Percentiles rank a stretch among this genome's conserved stretches.
phyloP scores from a whole-genome alignment of 805 yeast genomes.

The Pichia scutulata region DNA sequence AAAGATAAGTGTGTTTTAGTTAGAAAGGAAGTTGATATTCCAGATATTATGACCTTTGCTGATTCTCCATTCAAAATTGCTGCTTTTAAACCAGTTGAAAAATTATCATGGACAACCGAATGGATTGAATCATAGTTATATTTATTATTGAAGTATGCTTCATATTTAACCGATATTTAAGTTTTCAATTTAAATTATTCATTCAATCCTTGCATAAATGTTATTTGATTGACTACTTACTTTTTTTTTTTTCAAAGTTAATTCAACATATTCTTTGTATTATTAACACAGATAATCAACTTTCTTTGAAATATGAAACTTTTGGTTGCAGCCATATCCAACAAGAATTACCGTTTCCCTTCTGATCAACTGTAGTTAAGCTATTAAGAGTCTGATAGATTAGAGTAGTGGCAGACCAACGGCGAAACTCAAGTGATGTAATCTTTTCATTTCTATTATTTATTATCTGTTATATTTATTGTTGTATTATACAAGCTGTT shows the following conservation, averaged over 20 bases:
- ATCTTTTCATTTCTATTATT: no score
- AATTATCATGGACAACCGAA: conserved; percentile 61
- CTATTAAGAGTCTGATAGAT: background rate
- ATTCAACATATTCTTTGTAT: no score
- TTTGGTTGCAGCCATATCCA: no score
- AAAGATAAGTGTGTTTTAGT: conserved; percentile 48
- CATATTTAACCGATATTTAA: no score
- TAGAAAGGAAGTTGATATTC: conserved; percentile 46
- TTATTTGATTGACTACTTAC: no score
- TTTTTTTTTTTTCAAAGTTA: no score
- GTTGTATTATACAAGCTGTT: background rate
- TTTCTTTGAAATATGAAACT: no score
- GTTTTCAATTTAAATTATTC: no score
- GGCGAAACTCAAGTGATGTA: no score
- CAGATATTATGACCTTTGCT: conserved; percentile 44
- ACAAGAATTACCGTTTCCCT: background rate
- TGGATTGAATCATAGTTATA: conserved; percentile 40
- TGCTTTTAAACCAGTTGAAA: conserved; percentile 82
- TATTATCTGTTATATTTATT: no score
- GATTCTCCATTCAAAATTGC: conserved; percentile 46
- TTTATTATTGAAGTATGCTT: background rate
- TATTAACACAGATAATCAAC: no score
- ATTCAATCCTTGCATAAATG: no score
- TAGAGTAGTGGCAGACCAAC: background rate
- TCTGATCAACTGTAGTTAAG: background rate